Conservation (phyloP, 1,284 basidiomycete genomes). For the Marasmius tenuissimus region DNA sequence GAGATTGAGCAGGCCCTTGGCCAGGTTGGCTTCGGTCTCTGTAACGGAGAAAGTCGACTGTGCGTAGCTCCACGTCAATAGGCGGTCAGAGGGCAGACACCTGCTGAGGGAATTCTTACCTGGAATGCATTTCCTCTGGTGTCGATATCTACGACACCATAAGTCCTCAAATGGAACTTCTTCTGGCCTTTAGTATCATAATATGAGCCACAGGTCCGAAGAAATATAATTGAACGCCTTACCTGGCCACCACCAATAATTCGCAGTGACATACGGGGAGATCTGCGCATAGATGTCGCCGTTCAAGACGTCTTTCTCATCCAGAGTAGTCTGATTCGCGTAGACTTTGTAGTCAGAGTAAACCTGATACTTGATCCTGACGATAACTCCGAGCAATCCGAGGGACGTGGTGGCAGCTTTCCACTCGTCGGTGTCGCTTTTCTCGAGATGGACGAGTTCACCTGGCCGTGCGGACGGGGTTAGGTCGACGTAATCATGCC, state of each 20-base stretch:
- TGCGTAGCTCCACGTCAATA: not conserved
- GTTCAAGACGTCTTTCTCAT: conserved; percentile 31
- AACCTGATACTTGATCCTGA: conserved; percentile 28
- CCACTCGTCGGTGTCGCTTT: conserved; percentile 30
- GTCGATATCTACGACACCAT: conserved; percentile 27
- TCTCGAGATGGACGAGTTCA: conserved; percentile 30
- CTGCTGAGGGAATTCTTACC: conserved; percentile 15
- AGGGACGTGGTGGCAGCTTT: conserved; percentile 35
- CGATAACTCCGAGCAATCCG: conserved; percentile 33
- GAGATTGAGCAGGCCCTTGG: conserved; percentile 25
- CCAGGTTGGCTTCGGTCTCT: conserved; percentile 25
- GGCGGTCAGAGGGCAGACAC: not conserved
- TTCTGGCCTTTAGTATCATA: conserved; percentile 18
- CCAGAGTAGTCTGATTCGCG: conserved; percentile 28
- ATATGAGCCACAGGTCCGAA: not conserved
- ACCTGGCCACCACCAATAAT: conserved; percentile 40
- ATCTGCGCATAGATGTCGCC: conserved; percentile 30
- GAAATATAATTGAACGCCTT: not conserved
- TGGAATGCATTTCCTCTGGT: conserved; percentile 32
- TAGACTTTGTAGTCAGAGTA: conserved; percentile 32
- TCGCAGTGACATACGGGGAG: conserved; percentile 35
- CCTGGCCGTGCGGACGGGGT: conserved; percentile 16
- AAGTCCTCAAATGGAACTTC: conserved; percentile 35
- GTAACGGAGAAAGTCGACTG: conserved; percentile 36
- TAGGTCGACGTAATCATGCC: not conserved